Evolutionary conservation across 108 stramenopile species (phyloP), one percentile per base, ranked within the genome.

Genomic region (Licmophora abbreviata): DNA sequence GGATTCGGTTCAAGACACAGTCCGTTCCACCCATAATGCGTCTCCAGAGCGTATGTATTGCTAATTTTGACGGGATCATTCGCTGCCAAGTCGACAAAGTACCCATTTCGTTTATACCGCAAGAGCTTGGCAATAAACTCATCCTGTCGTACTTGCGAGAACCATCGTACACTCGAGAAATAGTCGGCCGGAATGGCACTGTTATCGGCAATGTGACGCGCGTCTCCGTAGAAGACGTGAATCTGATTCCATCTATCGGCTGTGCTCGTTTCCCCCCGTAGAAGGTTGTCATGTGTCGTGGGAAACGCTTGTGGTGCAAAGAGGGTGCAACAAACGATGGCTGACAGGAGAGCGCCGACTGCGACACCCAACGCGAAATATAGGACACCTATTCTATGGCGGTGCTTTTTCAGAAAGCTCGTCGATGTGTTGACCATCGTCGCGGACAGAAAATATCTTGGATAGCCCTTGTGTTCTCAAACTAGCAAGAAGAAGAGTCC

Each of bases 31-130:
- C 31, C 49, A 7, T 48, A 47, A 24, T 52, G n/a, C 33, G 26
- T 25, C 14, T 62, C 54, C 4, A 55, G 53, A 14, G 44, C 37
- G 25, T 52, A 64, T 14, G 69, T 70, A 34, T 70, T 70, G 40
- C 36, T 40, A 23, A 59, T 53, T 8, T 51, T 33, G 36, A 64
- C 51, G 23, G 69, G 50, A 48, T 63, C 63, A 42, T 70, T 70
- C 18, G 63, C 57, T 3, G 69, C 69, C 35, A 70, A 50, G 29
- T 70, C 69, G n/a, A 70, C 59, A 46, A 64, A 70, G 56, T 64
- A 70, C 15, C 63, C 58, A 41, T 49, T 41, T n/a, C 61, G 26
- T 26, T 69, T 69, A 15, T 50, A 11, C 29, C 31, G 50, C 25
- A 69, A 29, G 0, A 69, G 38, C 1, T 18, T 28, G 12, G 25